Conservation (phyloP, 345 rosid species). For the Barbarea vulgaris region DNA sequence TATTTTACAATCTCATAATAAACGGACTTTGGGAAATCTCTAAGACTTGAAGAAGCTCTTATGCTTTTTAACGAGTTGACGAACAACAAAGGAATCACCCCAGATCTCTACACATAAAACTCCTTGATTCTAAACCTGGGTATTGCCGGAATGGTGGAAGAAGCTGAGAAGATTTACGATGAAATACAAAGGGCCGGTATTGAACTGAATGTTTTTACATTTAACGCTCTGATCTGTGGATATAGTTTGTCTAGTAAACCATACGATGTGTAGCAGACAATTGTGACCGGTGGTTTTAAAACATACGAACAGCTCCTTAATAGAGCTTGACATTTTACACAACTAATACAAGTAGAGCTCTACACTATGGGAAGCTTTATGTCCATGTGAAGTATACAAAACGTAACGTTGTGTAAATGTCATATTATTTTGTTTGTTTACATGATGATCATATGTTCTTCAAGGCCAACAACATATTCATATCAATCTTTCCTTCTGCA, state of each 20-base stretch:
- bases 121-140: constrained; percentile 73
- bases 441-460: constrained; percentile 30
- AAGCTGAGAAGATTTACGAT: constrained; percentile 62
- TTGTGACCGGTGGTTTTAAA: constrained; percentile 85
- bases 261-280: constrained; percentile 71
- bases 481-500: constrained; percentile 25
- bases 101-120: constrained; percentile 86
- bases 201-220: constrained; percentile 81
- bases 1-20: constrained; percentile 77
- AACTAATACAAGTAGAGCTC: constrained; percentile 29
- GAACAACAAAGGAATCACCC: constrained; percentile 52
- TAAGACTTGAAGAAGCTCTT: constrained; percentile 69
- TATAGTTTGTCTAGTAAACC: constrained; percentile 72
- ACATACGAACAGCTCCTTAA: constrained; percentile 93
- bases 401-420: constrained; percentile 37
- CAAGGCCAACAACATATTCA: constrained; percentile 16
- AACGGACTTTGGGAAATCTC: constrained; percentile 74
- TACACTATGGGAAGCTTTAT: constrained; percentile 20
- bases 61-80: constrained; percentile 66
- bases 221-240: constrained; percentile 81
- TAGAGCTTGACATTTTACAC: constrained; percentile 36
- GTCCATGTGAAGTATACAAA: constrained; percentile 34
- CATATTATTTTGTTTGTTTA: constrained; percentile 30
- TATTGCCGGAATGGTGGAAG: constrained; percentile 63
- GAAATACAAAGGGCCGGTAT: constrained; percentile 67